phyloP scores from a whole-genome alignment of 2,329 filamentous ascomycete genomes.

The Didymella segeticola region DNA sequence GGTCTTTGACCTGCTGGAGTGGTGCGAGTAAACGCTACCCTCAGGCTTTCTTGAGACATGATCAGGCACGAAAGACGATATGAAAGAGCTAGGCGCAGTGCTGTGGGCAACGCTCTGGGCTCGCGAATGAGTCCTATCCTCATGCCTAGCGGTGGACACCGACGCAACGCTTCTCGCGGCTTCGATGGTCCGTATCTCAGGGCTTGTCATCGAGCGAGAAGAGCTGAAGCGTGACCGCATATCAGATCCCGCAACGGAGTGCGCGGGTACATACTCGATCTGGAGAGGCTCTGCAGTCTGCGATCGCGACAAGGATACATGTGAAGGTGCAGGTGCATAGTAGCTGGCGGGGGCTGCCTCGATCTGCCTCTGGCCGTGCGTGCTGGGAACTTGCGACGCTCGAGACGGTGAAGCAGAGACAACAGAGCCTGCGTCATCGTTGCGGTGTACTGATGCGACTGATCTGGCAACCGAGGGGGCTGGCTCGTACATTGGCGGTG shows the following conservation, averaged over 20 bases:
- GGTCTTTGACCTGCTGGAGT: slow-evolving; percentile 44
- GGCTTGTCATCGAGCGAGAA: slow-evolving; percentile 41
- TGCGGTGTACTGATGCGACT: slow-evolving; percentile 42
- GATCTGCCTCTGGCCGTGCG: slow-evolving; percentile 45
- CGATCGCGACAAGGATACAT: slow-evolving; percentile 37
- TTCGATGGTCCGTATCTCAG: slow-evolving; percentile 37
- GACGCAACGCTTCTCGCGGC: slow-evolving; percentile 26
- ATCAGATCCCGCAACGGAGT: slow-evolving; percentile 37
- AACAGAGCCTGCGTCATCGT: slow-evolving; percentile 47
- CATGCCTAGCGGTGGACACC: slow-evolving; percentile 25
- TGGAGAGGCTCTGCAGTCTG: slow-evolving; percentile 29
- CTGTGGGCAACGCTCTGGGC: slow-evolving; percentile 33
- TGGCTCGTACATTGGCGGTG: slow-evolving; percentile 41
- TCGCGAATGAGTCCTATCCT: slow-evolving; percentile 21
- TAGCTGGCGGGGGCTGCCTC: slow-evolving; percentile 48
- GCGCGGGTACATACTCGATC: slow-evolving; percentile 47
- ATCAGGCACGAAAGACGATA: slow-evolving; percentile 48
- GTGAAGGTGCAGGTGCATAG: slow-evolving; percentile 43
- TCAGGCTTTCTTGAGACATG: slow-evolving; percentile 35
- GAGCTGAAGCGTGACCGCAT: slow-evolving; percentile 33
- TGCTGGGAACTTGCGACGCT: slow-evolving; percentile 23
- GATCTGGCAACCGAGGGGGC: slow-evolving; percentile 28
- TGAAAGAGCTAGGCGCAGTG: slow-evolving; percentile 43
- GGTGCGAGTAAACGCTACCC: slow-evolving; percentile 43
- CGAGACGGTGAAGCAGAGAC: slow-evolving; percentile 36